phyloP scores from a whole-genome alignment of 257 asterid genomes.

The Oldenlandia corymbosa region DNA sequence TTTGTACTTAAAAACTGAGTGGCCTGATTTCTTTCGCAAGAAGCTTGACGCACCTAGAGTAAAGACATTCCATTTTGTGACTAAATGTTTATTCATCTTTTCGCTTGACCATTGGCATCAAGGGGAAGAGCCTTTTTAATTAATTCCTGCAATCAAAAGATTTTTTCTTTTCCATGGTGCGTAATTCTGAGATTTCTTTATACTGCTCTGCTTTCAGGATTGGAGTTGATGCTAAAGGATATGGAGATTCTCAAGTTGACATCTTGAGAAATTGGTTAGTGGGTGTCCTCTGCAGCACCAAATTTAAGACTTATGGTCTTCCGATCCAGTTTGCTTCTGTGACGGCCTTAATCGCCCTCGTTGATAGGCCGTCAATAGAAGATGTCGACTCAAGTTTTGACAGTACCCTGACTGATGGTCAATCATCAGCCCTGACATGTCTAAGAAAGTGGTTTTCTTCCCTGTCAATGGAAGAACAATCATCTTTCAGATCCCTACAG shows the following conservation, averaged over 20 bases:
- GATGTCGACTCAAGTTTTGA: conserved; percentile 13
- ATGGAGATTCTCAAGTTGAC: conserved; percentile 44
- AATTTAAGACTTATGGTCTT: conserved; percentile 29
- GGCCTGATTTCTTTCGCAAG: no score
- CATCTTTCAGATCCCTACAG: conserved; percentile 38
- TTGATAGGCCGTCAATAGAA: conserved; percentile 44
- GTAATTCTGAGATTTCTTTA: no score
- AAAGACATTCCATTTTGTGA: no score
- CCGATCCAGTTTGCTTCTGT: conserved; percentile 40
- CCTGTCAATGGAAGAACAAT: conserved; percentile 52
- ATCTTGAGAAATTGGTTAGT: conserved; percentile 45
- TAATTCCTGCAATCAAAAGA: background rate
- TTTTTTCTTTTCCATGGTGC: background rate
- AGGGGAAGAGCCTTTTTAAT: no score
- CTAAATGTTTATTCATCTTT: no score
- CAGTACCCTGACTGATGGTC: conserved; percentile 23
- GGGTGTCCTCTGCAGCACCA: conserved; percentile 22
- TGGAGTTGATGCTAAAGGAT: conserved; percentile 60
- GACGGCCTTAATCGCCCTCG: conserved; percentile 43
- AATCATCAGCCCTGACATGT: conserved; percentile 30
- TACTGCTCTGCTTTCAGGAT: conserved; percentile 38
- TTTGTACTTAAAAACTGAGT: background rate
- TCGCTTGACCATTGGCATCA: no score
- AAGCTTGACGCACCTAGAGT: background rate
- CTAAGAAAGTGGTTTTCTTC: conserved; percentile 59